Base-by-base conservation (phyloP, 2,329 filamentous ascomycete genomes). In the Aaosphaeria arxii region DNA sequence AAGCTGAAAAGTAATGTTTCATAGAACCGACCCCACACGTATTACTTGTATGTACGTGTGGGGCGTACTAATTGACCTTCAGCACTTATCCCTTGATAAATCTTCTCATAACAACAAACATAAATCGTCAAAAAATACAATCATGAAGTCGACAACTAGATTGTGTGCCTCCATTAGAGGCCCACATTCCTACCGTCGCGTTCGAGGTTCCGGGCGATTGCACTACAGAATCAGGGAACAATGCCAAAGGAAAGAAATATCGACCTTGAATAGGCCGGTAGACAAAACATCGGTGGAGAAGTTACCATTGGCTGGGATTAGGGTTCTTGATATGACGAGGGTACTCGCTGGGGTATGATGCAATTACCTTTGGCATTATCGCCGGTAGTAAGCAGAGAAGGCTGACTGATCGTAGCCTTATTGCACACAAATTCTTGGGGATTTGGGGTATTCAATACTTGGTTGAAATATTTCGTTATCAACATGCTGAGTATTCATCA, bases 291-390 rank as follows among this genome's bases (percentile, higher is more conserved):
- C 49, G 36, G 60, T 75, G 46, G 76, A 74, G 36, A 79, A 77
- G 30, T 67, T 86, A 31, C 92, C 94, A 30, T 79, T 97, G 61
- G 83, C 89, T 40, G 92, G 92, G 1, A 86, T 94, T 57, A 84
- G 88, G 46, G 91, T 97, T 11, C 77, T 99, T 54, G 94, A 99
- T 71, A 94, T 99, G 90, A 96, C 92, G 4, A 83, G 92, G 72
- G 94, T 99, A 5, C 76, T 99, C 55, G 92, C 92, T 55, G 92
- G 92, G 51, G 91, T 96, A 77, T 73, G 86, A 24, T 79, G 9
- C 13, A 52, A 49, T 46, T 40, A 51, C 24, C 4, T 36, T 51
- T 42, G 31, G 38, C 40, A 29, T 6, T 41, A 6, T 13, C 7
- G 30, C 6, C 30, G 11, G 6, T 31, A 30, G 30, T 13, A n/a